Conservation (phyloP, 2,329 filamentous ascomycete genomes). For the Lachnellula suecica region DNA sequence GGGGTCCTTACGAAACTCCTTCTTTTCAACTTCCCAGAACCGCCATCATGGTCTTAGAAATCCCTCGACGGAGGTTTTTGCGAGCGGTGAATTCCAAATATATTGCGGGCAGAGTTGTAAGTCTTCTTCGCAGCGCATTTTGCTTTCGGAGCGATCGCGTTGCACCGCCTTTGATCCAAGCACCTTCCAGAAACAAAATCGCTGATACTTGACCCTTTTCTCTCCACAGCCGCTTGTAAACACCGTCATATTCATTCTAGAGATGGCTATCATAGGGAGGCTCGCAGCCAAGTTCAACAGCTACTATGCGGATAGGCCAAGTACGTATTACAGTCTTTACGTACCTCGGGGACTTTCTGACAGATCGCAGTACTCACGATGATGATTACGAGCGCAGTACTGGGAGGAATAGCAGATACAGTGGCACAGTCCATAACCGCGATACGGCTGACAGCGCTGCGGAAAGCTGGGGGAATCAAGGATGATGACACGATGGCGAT, state of each 20-base stretch:
- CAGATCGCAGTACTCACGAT: constrained; percentile 76
- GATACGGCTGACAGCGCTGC: constrained; percentile 65
- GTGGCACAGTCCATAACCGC: constrained; percentile 91
- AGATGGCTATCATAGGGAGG: constrained; percentile 83
- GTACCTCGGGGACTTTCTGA: constrained; percentile 7
- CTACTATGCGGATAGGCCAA: constrained; percentile 87
- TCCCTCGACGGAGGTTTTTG: constrained; percentile 58
- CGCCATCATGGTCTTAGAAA: constrained; percentile 55
- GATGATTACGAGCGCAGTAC: constrained; percentile 97
- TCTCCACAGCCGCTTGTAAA: constrained; percentile 77
- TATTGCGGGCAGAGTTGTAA: constrained; percentile 69
- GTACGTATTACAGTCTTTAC: constrained; percentile 46
- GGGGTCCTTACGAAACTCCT: constrained; percentile 9
- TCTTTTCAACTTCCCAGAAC: constrained; percentile 1
- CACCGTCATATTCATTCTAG: constrained; percentile 78
- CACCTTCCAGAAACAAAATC: constrained; percentile 10
- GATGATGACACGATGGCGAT: constrained; percentile 74
- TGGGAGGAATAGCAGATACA: constrained; percentile 94
- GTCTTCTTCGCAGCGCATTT: not conserved
- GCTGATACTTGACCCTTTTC: constrained; percentile 25
- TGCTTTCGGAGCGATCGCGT: not conserved
- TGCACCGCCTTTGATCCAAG: not conserved
- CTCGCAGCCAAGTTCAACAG: constrained; percentile 86
- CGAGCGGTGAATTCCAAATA: constrained; percentile 70
- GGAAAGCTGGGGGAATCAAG: constrained; percentile 57